Percentiles rank a stretch among this genome's conserved stretches.
Conservation (phyloP, 164 flowering plant species). For the Amborella trichopoda region DNA sequence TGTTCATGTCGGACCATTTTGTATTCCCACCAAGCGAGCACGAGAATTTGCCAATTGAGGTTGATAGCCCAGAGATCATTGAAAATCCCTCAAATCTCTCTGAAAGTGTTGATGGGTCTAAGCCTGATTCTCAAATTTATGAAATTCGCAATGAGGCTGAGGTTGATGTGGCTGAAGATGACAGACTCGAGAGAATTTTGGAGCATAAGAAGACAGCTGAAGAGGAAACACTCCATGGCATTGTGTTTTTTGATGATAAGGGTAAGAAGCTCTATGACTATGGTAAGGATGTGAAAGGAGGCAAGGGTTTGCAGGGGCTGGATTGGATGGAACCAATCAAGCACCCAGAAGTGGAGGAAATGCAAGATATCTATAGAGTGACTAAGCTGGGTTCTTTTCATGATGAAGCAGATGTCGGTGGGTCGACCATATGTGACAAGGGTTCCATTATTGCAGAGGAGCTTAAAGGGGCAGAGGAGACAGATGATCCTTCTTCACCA, state of each 20-base stretch:
- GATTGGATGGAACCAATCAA: slow-evolving; percentile 22
- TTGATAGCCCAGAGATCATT: slow-evolving; percentile 6
- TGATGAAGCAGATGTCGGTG: slow-evolving; percentile 17
- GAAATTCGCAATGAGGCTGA: slow-evolving; percentile 26
- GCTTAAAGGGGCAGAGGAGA: slow-evolving; percentile 4
- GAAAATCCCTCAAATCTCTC: background rate
- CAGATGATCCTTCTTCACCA: slow-evolving; percentile 5
- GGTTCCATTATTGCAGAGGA: background rate
- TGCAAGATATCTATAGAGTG: slow-evolving; percentile 28
- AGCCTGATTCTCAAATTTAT: background rate
- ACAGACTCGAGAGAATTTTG: slow-evolving; percentile 21
- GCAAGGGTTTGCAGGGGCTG: slow-evolving; percentile 21
- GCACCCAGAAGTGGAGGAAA: slow-evolving; percentile 5
- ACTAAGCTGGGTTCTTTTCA: slow-evolving; percentile 17
- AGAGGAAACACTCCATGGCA: slow-evolving; percentile 37
- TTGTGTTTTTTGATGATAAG: slow-evolving; percentile 31
- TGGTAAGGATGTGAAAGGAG: slow-evolving; percentile 28
- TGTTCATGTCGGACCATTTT: slow-evolving; percentile 90
- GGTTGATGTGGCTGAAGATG: slow-evolving; percentile 23
- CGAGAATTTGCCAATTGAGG: slow-evolving; percentile 49
- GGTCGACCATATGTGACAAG: slow-evolving; percentile 7
- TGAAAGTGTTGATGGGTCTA: background rate
- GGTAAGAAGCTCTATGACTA: slow-evolving; percentile 18
- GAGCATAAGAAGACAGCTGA: slow-evolving; percentile 30
- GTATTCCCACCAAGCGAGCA: slow-evolving; percentile 73